These are phyloP conservation scores for Solanum chilense DNA, from an alignment of 257 asterid genomes.

Conservation along the genomic window DNA sequence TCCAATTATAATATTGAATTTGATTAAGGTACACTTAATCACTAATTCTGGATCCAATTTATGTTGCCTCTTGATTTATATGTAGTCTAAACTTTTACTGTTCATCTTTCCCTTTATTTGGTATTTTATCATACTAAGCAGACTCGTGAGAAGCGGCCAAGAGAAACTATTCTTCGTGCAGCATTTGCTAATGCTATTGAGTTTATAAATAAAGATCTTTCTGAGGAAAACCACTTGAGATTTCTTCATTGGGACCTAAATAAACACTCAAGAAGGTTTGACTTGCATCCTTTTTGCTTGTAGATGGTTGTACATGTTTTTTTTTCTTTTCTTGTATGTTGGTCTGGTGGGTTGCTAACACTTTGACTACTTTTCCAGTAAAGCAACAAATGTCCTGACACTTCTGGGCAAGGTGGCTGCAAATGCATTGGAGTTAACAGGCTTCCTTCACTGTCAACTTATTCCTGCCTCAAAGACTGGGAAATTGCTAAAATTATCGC, in stretches of 20 bases:
- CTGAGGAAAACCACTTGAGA: constrained; percentile 57
- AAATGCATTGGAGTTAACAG: constrained; percentile 61
- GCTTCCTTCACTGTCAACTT: constrained; percentile 57
- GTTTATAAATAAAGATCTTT: constrained; percentile 53
- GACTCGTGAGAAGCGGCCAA: constrained; percentile 92
- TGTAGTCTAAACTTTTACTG: not conserved
- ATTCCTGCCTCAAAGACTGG: constrained; percentile 38
- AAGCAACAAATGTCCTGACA: constrained; percentile 51
- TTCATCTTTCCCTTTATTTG: not conserved
- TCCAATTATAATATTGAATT: constrained; percentile 79
- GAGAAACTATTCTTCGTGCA: constrained; percentile 76
- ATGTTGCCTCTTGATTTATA: not conserved
- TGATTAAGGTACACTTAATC: constrained; percentile 62
- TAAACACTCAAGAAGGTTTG: constrained; percentile 63
- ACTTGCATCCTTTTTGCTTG: not conserved
- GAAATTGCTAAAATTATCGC: constrained; percentile 4
- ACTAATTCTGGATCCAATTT: not conserved
- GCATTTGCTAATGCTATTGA: constrained; percentile 86
- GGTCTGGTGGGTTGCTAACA: not conserved
- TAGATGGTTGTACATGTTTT: not conserved
- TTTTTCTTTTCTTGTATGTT: not conserved
- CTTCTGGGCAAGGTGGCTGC: constrained; percentile 65
- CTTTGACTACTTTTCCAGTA: constrained; percentile 27
- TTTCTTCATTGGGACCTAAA: constrained; percentile 96
- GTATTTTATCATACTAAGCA: constrained; percentile 13